Base-by-base conservation (phyloP, 148 eudicot species). In the Cornus florida region DNA sequence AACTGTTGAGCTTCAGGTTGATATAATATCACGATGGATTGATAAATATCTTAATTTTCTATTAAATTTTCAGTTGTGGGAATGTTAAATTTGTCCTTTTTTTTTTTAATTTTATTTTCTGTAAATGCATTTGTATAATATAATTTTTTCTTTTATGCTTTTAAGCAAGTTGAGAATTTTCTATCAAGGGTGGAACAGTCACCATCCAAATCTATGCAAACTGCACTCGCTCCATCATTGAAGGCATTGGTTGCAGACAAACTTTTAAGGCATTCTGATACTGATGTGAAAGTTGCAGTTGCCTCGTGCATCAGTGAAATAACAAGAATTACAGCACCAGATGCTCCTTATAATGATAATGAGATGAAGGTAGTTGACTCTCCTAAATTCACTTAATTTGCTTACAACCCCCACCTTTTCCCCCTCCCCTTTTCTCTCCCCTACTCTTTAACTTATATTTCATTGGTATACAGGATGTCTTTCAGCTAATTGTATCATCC, bases 241-340 rank as follows among this genome's bases (percentile, higher is more conserved):
- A 89, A 81, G 77, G 97, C 99, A 75, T 78, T 97, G 86, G 86
- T 94, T 10, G 62, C 81, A n/a, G 86, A 86, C 31, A 84, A 82
- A 71, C 92, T 92, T 62, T 33, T 92, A 72, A 87, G 83, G 78
- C 95, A 97, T 86, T 69, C 89, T 41, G 92, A 94, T 73, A 69
- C 32, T 57, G 98, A 92, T 82, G 96, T 97, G 74, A 90, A 87
- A 79, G 99, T 92, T 82, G 85, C 94, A 64, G 94, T 94, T 77
- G 99, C 98, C 69, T 83, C 97, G 56, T 97, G 99, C 85, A 94
- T 97, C 73, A 97, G 96, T 82, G 99, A 97, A 84, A 97, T 97
- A 56, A 97, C 98, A 35, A 90, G 99, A 87, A 97, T 97, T 50
- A 97, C 99, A 19, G 99, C 99, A 8, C 99, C 99, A 31, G 99